Evolutionary conservation across 2,329 filamentous ascomycete genomes (phyloP), one percentile per base, ranked within the genome.

Genomic region (Chaetomium olivaceum): DNA sequence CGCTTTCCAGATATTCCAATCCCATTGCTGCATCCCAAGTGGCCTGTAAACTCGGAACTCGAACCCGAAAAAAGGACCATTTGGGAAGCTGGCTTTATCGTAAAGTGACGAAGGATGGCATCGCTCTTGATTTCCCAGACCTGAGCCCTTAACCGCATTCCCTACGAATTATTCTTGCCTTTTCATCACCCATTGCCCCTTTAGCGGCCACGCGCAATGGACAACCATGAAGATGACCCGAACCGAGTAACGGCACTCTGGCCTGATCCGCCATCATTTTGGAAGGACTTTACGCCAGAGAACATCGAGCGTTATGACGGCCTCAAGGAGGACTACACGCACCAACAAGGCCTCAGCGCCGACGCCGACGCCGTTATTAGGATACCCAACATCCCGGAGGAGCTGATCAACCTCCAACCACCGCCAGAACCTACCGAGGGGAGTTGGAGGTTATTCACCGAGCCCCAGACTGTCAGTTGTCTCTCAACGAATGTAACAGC

Each of bases 231-330:
- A 65, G 74, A 78, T 11, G 79, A 80, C 62, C 79, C 81, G 55
- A 77, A 78, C 9, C 73, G 75, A 51, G 80, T 81, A 56, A 77
- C 84, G 72, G 83, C 87, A 29, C 87, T 89, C 50, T 97, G 93
- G 76, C 94, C 95, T 27, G 87, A 90, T 61, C 95, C 95, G 29
- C 95, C 95, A 29, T 89, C 90, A 0, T 96, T 97, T 80, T 98
- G 91, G 88, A 89, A 90, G 71, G 85, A 91, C 76, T 98, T 98
- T 78, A 97, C 92, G 0, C 77, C 87, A 3, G 87, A 90, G 31
- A 96, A 94, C 74, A 73, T 91, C 61, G 79, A 85, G 16, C 87
- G 86, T 4, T 78, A 85, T 62, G 76, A 80, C 6, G 76, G 79
- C 25, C 71, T 85, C 16, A 80, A 79, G 59, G 76, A 76, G 55